phyloP scores from a whole-genome alignment of 164 flowering plant genomes.

The Magnolia sinica region DNA sequence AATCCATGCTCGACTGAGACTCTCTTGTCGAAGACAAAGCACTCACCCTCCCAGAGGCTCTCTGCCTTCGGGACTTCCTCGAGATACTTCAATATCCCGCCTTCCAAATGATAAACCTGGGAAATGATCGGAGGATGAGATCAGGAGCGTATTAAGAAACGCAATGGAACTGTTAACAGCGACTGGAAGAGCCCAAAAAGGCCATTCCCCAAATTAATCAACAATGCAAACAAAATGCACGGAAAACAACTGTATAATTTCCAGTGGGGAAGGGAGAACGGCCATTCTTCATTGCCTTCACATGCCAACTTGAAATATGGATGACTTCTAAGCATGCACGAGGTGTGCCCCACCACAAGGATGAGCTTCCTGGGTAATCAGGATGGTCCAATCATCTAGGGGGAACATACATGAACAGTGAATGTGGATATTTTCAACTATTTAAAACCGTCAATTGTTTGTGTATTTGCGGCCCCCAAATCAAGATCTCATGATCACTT shows the following conservation, averaged over 20 bases:
- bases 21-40: slow-evolving; percentile 95
- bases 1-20: slow-evolving; percentile 92
- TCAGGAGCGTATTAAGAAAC: neutral
- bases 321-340: neutral
- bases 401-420: neutral
- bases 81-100: slow-evolving; percentile 86
- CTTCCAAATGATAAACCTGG: slow-evolving; percentile 93
- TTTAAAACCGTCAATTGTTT: no score
- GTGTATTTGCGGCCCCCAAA: no score
- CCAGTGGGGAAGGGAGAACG: neutral
- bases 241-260: no score
- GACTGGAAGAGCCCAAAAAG: neutral
- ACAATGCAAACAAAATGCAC: neutral
- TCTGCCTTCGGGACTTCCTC: slow-evolving; percentile 76
- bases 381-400: neutral
- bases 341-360: neutral
- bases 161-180: neutral
- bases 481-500: no score
- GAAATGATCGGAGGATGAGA: neutral
- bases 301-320: neutral
- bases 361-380: neutral
- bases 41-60: slow-evolving; percentile 95
- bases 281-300: neutral
- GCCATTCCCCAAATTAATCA: neutral
- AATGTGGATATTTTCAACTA: neutral